phyloP scores from a whole-genome alignment of 306 rosid species.

The Prinsepia uniflora region DNA sequence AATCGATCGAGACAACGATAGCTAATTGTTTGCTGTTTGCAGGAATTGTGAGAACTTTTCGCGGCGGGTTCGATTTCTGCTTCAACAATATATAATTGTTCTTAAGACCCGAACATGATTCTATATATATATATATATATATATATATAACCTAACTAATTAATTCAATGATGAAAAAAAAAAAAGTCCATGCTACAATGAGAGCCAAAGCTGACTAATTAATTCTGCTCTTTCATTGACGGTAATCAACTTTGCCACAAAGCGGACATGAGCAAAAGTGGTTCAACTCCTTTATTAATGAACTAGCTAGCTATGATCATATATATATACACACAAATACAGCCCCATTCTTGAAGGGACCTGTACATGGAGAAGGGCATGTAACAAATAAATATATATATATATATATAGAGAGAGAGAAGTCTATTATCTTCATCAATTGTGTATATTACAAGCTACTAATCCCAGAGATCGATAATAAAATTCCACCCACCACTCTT shows the following conservation, averaged over 20 bases:
- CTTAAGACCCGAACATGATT: neutral
- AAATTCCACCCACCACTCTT: conserved; percentile 17
- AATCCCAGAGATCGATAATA: conserved; percentile 22
- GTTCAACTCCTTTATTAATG: conserved; percentile 28
- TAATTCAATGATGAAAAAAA: conserved; percentile 14
- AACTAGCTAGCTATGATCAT: conserved; percentile 10
- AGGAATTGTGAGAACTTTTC: too few species aligned
- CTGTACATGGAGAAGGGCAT: too few species aligned
- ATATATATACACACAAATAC: neutral
- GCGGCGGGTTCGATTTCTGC: too few species aligned
- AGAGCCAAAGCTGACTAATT: conserved; percentile 23
- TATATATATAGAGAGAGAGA: too few species aligned
- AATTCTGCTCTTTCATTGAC: conserved; percentile 7
- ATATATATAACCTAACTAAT: conserved; percentile 35
- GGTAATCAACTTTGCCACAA: conserved; percentile 20
- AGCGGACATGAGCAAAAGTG: conserved; percentile 33
- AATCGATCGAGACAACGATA: too few species aligned
- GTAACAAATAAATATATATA: too few species aligned
- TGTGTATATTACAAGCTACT: conserved; percentile 9
- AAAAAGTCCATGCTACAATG: conserved; percentile 15
- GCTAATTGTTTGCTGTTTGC: too few species aligned
- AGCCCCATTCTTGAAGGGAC: too few species aligned
- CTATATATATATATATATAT: too few species aligned
- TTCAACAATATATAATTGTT: conserved; percentile 40
- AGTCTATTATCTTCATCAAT: conserved; percentile 15